Conservation (phyloP, 2,329 filamentous ascomycete genomes). For the Diaporthe destruens region DNA sequence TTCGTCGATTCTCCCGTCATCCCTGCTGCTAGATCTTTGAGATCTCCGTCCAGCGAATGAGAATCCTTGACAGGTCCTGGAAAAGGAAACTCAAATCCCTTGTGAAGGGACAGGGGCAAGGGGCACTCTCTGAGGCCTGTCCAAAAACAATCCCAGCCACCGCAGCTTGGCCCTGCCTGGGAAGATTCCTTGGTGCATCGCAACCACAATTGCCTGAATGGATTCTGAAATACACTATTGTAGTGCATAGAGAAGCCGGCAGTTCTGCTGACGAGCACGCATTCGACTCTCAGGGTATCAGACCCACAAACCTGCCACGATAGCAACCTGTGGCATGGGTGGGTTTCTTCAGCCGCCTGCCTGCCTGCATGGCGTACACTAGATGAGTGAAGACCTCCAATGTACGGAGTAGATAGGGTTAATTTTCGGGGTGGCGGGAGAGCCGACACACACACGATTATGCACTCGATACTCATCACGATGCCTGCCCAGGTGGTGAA, state of each 20-base stretch:
- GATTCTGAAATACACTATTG: background rate
- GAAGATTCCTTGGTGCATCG: background rate
- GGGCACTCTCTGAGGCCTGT: background rate
- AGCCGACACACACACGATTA: background rate
- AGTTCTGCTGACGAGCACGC: background rate
- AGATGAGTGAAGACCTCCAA: background rate
- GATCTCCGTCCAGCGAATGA: constrained; percentile 27
- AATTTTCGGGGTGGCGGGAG: background rate
- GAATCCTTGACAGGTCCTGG: constrained; percentile 18
- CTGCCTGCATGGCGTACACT: background rate
- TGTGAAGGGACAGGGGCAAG: constrained; percentile 1
- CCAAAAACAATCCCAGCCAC: constrained; percentile 13
- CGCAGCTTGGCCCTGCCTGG: constrained; percentile 17
- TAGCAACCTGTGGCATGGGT: background rate
- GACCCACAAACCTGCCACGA: background rate
- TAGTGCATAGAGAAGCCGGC: background rate
- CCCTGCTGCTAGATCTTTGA: constrained; percentile 26
- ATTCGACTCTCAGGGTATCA: background rate
- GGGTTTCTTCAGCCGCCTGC: background rate
- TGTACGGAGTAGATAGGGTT: constrained; percentile 18
- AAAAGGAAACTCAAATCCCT: constrained; percentile 29
- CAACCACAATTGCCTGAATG: background rate
- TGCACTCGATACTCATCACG: background rate
- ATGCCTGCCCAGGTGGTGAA: background rate
- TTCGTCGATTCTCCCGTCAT: constrained; percentile 3